Evolutionary conservation across 805 yeast genomes (phyloP), one percentile per base, ranked within the genome.

Genomic region (Teunomyces panamensis): DNA sequence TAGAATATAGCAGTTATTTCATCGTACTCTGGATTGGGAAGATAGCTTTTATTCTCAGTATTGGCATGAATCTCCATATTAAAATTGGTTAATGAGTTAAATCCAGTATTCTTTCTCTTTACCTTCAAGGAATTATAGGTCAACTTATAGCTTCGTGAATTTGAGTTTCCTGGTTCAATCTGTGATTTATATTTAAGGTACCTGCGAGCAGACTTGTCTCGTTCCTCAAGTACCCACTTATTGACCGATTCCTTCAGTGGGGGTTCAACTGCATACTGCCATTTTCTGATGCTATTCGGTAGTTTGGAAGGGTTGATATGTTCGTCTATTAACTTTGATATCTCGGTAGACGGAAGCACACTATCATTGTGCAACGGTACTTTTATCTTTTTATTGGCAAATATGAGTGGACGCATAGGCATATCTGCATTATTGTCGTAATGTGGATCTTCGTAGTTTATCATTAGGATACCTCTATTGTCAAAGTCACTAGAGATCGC

Each of bases 21-120:
- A 62, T 92, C 96, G 1, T 53, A 37, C 3, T 56, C 48, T 0
- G 97, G 95, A 56, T 89, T 85, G 0, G 97, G 92, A 6, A 58
- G 47, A 42, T 55, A 50, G 2, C 60, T 62, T 6, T 65, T 70
- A 0, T 64, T 74, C n/a, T 80, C 61, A 0, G 85, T 77, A 39
- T 77, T 77, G 0, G 79, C 82, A 63, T 85, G 91, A 0, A 89
- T 59, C 57, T 92, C 98, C 46, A 89, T 52, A 5, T 78, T 69
- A 30, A 90, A 64, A n/a, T 81, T 72, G 0, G 85, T 73, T 57
- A 90, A 57, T 24, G 75, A 68, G 43, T 72, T 73, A 50, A 70
- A 78, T 2, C 68, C 74, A 29, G 60, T 72, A 4, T 73, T 73
- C 46, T 58, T 64, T 54, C 69, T 63, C 35, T 57, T 60, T 32